Evolutionary conservation across 2,329 filamentous ascomycete species (phyloP), one percentile per base, ranked within the genome.

Genomic region (Penicillium hesseltinei): DNA sequence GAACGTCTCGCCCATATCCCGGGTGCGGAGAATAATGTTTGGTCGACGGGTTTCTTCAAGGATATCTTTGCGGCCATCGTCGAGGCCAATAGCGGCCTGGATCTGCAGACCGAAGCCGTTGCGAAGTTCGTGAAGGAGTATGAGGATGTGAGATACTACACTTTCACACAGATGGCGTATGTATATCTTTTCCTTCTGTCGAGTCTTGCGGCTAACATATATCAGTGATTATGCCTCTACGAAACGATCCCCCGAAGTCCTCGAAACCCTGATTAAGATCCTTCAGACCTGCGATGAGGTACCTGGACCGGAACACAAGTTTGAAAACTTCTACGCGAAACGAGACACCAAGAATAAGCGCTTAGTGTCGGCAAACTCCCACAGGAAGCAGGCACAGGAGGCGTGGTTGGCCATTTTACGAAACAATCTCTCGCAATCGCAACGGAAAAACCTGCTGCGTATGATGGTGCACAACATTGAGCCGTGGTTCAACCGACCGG

Each of bases 401-500:
- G 90, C 91, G 3, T 97, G 93, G 93, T 78, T 96, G 19, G 83
- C 88, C 3, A 75, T 96, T 23, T 85, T 97, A 69, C 83, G 82
- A 21, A 75, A 55, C 78, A 87, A 55, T 42, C 81, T 92, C 49
- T 84, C 81, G 48, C 86, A 87, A 61, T 83, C 88, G 17, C 89
- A 96, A 71, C 87, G 90, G 51, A 97, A 97, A 73, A 80, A 81
- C 48, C 82, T 96, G 2, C 81, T 99, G 47, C 83, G 85, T 59
- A 83, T 89, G 60, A 88, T 95, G 76, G 87, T 90, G 2, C 84
- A 84, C 42, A 86, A 86, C 35, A 91, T 97, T 65, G 89, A 90
- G 25, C 92, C 93, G 0, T 96, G 91, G 90, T 96, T 97, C 75
- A 83, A 81, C 47, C 90, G 91, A 60, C 89, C 92, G 1, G 93